Base-by-base conservation (phyloP, 108 stramenopile genomes). In the Cyclotella choctawhatcheeana region DNA sequence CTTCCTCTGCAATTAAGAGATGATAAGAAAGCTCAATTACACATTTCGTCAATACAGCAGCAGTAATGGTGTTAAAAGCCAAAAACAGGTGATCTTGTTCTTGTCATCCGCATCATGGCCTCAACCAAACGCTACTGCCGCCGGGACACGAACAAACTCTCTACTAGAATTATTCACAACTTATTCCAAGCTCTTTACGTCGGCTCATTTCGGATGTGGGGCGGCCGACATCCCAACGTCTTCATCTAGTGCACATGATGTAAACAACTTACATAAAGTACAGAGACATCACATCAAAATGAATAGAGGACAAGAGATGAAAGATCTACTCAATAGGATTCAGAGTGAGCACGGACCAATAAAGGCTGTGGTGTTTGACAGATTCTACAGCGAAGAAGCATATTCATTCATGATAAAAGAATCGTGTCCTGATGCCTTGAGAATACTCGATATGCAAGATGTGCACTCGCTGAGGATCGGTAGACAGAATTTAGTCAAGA, bases 381-480 rank as follows among this genome's bases (percentile, higher is more conserved):
- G 88, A 22, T 93, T 87, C 50, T 88, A 88, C 44, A 65, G 86
- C 31, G 92, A 93, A 66, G 92, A 93, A 62, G 77, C 78, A 8
- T 90, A 73, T 76, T 93, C 92, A 2, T 86, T 85, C 77, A 69
- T 67, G 7, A 73, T 93, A 54, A 71, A 67, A 16, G 58, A 86
- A 32, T 6, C 29, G 24, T 61, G 68, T 65, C 86, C 86, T 1
- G 25, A 82, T n/a, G 74, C 83, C 0, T 33, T 88, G 17, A 71
- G 84, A 29, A 75, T 95, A 25, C 55, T 95, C 45, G 93, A 95
- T 65, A 95, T 90, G 85, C 93, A 95, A 73, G 93, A 95, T 71
- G 73, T 92, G 69, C 93, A 95, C 80, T 76, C 85, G 32, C 66
- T 95, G 47, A 76, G 93, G 25, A 17, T 53, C 27, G 63, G 60